Evolutionary conservation across 495 filamentous ascomycete species (phyloP), one percentile per base, ranked within the genome.

Genomic region (Aspergillus steynii): DNA sequence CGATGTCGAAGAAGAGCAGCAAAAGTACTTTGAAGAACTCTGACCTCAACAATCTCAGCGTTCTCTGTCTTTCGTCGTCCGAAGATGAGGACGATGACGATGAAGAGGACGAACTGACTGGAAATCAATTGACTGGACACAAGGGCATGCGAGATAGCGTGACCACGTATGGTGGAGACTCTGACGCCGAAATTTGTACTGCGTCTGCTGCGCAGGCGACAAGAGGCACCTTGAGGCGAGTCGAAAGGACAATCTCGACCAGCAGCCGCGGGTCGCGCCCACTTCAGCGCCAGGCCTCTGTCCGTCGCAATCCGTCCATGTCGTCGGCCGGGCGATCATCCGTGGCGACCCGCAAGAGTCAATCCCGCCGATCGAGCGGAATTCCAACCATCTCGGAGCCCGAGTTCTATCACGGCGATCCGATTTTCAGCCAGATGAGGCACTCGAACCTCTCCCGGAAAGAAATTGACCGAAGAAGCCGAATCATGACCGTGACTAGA

Each of bases 401-500:
- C 20, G 67, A 74, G 3, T 67, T 73, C 46, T 59, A 68, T 27
- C 62, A 65, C 28, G 53, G 47, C 25, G 68, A 73, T 15, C 65
- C 37, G 54, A 71, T 64, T 15, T 61, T 62, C 29, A 61, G 56
- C 29, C 61, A 61, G 46, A 29, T 15, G 20, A 58, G 49, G 31
- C 6, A 52, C 25, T n/a, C 50, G 26, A 20, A 61, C 58, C 32
- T 61, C 59, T 6, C 63, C 57, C 26, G 50, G 52, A 70, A 55
- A 63, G 68, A 78, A 47, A 65, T 70, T 26, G 74, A 79, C 53
- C 67, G 77, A 27, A 80, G 82, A 62, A 88, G 85, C 54, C 86
- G 87, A 45, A 78, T 95, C 46, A 95, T 97, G 84, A 88, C 90
- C 0, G 91, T 96, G 53, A 96, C 91, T 0, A 82, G 85, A 55